Evolutionary conservation across 495 filamentous ascomycete genomes (phyloP).

Genomic region (Rhypophila decipiens): DNA sequence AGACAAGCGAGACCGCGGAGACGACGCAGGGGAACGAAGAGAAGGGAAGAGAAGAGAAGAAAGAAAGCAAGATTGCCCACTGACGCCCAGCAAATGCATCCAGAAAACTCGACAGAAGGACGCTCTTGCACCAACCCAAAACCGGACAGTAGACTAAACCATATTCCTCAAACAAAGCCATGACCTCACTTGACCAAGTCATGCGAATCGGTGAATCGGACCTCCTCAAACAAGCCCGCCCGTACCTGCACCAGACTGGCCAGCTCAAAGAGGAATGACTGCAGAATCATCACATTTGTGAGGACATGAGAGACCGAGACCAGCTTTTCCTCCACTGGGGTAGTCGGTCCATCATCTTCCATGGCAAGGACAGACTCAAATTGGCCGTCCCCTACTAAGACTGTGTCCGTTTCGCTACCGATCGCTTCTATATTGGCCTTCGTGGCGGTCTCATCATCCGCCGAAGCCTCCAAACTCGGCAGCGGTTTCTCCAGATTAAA

Average conservation of each 20-base stretch:
- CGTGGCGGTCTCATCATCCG: constrained; percentile 14
- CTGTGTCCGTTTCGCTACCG: constrained; percentile 8
- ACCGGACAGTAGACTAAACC: no score
- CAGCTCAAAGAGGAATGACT: constrained; percentile 85
- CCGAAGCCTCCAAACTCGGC: constrained; percentile 12
- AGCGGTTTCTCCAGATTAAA: constrained; percentile 31
- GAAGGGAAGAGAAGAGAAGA: no score
- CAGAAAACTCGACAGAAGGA: no score
- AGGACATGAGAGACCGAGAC: constrained; percentile 80
- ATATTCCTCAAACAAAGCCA: no score
- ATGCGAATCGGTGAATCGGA: no score
- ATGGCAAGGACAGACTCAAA: neutral
- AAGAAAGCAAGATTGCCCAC: no score
- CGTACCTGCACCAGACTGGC: constrained; percentile 81
- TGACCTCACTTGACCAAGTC: no score
- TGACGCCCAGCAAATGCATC: no score
- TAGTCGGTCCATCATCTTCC: constrained; percentile 6
- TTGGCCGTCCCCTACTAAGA: constrained; percentile 11
- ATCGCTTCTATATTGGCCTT: constrained; percentile 11
- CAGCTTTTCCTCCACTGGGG: constrained; percentile 31
- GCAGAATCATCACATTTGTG: constrained; percentile 68
- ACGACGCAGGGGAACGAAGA: no score
- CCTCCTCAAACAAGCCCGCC: constrained; percentile 80
- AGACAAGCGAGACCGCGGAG: no score
- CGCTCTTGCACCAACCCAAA: no score